A percentile compares a stretch with the other conserved stretches of the same genome.
phyloP scores from a whole-genome alignment of 2,329 filamentous ascomycete species.

The Curvularia verruculosa region DNA sequence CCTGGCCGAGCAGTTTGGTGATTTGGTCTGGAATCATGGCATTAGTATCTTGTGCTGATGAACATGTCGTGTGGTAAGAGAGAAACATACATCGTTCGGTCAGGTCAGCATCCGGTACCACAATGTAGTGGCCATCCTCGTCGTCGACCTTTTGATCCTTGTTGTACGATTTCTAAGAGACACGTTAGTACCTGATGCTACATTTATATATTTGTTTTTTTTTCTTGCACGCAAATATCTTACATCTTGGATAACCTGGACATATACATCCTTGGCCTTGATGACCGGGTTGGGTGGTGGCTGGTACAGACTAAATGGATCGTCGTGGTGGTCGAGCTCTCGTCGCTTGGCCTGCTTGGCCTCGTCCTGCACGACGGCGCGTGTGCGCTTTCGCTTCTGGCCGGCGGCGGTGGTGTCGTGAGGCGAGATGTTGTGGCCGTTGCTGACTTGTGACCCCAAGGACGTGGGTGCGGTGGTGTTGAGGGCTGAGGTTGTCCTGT shows the following conservation, averaged over 20 bases:
- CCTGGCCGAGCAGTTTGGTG: constrained; percentile 87
- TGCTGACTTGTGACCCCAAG: constrained; percentile 69
- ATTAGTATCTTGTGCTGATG: constrained; percentile 22
- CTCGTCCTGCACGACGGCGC: constrained; percentile 81
- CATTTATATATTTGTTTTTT: background rate
- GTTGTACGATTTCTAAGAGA: constrained; percentile 53
- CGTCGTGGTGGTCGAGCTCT: constrained; percentile 70
- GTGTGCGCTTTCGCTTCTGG: constrained; percentile 88
- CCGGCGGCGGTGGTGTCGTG: constrained; percentile 70
- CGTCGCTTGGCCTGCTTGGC: constrained; percentile 68
- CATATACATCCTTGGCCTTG: constrained; percentile 74
- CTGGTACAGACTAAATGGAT: constrained; percentile 78
- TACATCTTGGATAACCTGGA: constrained; percentile 66
- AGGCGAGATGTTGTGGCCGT: constrained; percentile 64
- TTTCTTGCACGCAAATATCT: constrained; percentile 32
- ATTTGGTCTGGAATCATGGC: constrained; percentile 73
- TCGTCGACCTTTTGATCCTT: constrained; percentile 82
- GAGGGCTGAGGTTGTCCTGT: constrained; percentile 78
- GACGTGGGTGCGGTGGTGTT: constrained; percentile 92
- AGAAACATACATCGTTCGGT: constrained; percentile 82
- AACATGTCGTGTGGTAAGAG: background rate
- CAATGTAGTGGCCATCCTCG: constrained; percentile 96
- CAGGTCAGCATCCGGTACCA: constrained; percentile 82
- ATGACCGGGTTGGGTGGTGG: constrained; percentile 87
- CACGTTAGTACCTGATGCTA: constrained; percentile 20